Evolutionary conservation across 495 filamentous ascomycete species (phyloP).

Genomic region (Elasticomyces elasticus): DNA sequence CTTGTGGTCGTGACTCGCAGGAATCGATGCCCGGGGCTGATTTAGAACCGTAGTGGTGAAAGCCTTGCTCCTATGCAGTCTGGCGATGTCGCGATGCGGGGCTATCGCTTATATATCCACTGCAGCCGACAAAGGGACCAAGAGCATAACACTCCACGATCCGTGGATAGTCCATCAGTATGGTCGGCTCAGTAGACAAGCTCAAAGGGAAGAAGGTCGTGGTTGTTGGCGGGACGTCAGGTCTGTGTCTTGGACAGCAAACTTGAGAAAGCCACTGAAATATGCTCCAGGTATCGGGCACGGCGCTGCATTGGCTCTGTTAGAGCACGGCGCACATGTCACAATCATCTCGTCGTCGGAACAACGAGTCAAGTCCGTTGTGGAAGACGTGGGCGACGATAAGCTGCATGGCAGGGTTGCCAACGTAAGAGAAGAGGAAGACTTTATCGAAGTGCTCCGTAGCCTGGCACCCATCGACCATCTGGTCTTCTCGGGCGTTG

Average conservation of each 20-base stretch:
- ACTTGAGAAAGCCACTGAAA: neutral
- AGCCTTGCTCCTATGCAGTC: no score
- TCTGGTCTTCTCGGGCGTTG: slow-evolving; percentile 37
- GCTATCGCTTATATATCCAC: neutral
- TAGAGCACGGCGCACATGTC: slow-evolving; percentile 14
- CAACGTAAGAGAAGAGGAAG: slow-evolving; percentile 33
- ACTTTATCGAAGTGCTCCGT: slow-evolving; percentile 28
- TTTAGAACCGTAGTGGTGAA: no score
- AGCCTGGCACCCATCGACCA: slow-evolving; percentile 35
- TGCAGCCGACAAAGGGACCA: neutral
- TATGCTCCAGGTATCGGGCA: neutral
- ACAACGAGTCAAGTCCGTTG: slow-evolving; percentile 25
- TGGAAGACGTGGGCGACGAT: slow-evolving; percentile 21
- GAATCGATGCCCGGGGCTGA: no score
- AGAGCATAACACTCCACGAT: neutral
- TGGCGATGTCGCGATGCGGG: neutral
- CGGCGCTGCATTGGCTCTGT: slow-evolving; percentile 11
- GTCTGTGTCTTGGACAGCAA: neutral
- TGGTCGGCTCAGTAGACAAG: slow-evolving; percentile 8
- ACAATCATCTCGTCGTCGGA: slow-evolving; percentile 17
- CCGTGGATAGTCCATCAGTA: neutral
- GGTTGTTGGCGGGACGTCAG: slow-evolving; percentile 6
- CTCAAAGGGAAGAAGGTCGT: slow-evolving; percentile 9
- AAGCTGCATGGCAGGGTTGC: slow-evolving; percentile 26
- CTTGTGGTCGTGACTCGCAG: no score